Evolutionary conservation across 768 basidiomycete genomes (phyloP).

Genomic region (Naematelia aurantialba): DNA sequence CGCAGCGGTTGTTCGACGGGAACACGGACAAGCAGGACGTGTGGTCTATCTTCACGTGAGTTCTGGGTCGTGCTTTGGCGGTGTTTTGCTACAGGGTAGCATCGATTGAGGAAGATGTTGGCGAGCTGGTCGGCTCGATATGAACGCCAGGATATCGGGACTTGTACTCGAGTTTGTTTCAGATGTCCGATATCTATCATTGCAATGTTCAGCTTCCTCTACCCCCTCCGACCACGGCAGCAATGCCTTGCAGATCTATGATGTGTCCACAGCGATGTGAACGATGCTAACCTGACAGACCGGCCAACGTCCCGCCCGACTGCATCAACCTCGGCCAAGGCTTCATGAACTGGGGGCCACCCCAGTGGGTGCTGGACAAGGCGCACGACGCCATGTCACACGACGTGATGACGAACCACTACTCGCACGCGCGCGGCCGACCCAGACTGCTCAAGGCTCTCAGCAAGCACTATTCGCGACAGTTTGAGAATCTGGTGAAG

Average conservation of each 20-base stretch:
- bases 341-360: slow-evolving; percentile 52
- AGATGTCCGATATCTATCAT: too few relatives aligned
- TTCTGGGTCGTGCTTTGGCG: slow-evolving; percentile 5
- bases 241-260: too few relatives aligned
- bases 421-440: slow-evolving; percentile 75
- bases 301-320: slow-evolving; percentile 78
- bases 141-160: neutral
- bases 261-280: too few relatives aligned
- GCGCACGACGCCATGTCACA: slow-evolving; percentile 40
- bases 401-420: slow-evolving; percentile 50
- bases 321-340: slow-evolving; percentile 89
- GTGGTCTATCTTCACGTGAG: slow-evolving; percentile 51
- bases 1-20: slow-evolving; percentile 43
- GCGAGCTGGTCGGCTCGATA: neutral
- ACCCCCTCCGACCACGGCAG: neutral
- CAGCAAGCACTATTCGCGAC: slow-evolving; percentile 68
- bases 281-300: slow-evolving; percentile 56
- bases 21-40: slow-evolving; percentile 49
- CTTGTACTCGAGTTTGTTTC: too few relatives aligned
- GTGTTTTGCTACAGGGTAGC: too few relatives aligned
- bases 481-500: slow-evolving; percentile 54
- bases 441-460: slow-evolving; percentile 83
- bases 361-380: slow-evolving; percentile 46
- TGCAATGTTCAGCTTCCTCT: neutral
- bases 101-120: too few relatives aligned